Conservation (phyloP, 257 asterid species). For the Phtheirospermum japonicum region DNA sequence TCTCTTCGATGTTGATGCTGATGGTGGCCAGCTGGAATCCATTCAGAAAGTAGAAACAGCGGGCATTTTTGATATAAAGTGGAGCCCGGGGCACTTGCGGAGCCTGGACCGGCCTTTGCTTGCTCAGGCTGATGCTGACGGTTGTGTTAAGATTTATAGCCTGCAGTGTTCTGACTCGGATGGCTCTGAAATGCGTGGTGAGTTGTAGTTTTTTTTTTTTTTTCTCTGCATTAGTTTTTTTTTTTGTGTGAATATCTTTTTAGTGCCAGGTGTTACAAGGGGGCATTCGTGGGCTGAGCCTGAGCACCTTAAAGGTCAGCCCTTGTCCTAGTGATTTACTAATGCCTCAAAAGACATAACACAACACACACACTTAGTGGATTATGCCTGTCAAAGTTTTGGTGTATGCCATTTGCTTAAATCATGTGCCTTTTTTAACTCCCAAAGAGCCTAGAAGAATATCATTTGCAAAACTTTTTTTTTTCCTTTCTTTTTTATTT, state of each 20-base stretch:
- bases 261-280: neutral
- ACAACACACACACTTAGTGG: too few relatives aligned
- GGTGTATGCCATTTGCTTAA: too few relatives aligned
- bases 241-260: neutral
- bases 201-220: slow-evolving; percentile 1
- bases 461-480: too few relatives aligned
- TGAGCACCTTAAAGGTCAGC: neutral
- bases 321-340: neutral
- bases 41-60: slow-evolving; percentile 55
- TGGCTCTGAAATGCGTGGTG: slow-evolving; percentile 40
- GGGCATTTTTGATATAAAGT: slow-evolving; percentile 83
- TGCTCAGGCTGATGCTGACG: slow-evolving; percentile 98
- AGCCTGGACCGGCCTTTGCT: slow-evolving; percentile 50
- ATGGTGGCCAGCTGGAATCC: slow-evolving; percentile 51
- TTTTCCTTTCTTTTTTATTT: neutral
- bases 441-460: too few relatives aligned
- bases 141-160: slow-evolving; percentile 56
- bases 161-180: slow-evolving; percentile 40
- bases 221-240: neutral
- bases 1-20: slow-evolving; percentile 64
- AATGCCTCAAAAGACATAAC: neutral
- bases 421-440: too few relatives aligned
- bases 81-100: slow-evolving; percentile 51
- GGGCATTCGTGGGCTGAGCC: slow-evolving; percentile 9
- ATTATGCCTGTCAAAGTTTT: too few relatives aligned